Evolutionary conservation across 1,284 basidiomycete genomes (phyloP), one percentile per base, ranked within the genome.

Genomic region (Cutaneotrichosporon arboriforme): DNA sequence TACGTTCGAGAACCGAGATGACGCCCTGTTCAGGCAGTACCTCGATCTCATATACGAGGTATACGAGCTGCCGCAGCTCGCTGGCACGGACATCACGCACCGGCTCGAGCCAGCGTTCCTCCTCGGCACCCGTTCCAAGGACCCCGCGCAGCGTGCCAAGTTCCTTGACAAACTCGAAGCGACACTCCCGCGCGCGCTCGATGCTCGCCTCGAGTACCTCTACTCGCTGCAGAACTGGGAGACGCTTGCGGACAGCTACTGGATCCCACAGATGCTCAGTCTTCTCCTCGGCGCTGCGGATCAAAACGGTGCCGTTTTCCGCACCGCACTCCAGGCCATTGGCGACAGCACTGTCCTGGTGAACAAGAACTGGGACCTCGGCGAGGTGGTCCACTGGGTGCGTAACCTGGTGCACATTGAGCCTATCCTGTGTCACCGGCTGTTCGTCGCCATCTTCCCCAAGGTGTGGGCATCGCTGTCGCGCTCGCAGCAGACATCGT

Each of bases 161-260:
- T 99, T 98, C 77, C 81, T 97, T 64, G 88, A 92, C 68, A 81
- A 97, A 49, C 80, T 98, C 58, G 94, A 98, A 68, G 79, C 83
- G 59, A 94, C 88, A 65, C 83, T 98, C 39, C 89, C 92, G 15
- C 83, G 87, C 23, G 85, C 87, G 1, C 79, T 96, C 13, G 83
- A 85, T 48, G 85, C 82, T 55, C 86, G 96, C 23, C 75, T 99
- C 46, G 87, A 88, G 48, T 97, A 96, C 74, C 84, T 98, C 58
- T 80, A 96, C 47, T 92, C 90, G 23, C 85, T 92, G 18, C 93
- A 98, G 76, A 94, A 81, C 70, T 99, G 97, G 96, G 96, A 98
- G 62, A 83, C 86, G 10, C 76, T 99, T 17, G 85, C 89, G 1
- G 91, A 97, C 62, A 84, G 88, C 56, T 93, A 97, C 70, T 99